Conservation (phyloP, 352 stramenopile genomes). For the Globisporangium recalcitrans region DNA sequence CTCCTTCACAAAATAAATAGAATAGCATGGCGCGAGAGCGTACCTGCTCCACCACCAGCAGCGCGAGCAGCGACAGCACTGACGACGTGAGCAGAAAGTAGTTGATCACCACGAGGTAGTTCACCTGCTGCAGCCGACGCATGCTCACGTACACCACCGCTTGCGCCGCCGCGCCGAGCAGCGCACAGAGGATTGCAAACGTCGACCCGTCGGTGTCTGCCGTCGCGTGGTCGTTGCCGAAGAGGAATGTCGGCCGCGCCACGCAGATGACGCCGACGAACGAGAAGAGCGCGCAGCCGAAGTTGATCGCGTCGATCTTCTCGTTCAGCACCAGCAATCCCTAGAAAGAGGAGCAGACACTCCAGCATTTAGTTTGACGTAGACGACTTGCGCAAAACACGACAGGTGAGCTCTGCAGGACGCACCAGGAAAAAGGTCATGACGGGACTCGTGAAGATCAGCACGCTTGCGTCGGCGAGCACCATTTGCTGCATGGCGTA, state of each 20-base stretch:
- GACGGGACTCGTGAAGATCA: constrained; percentile 64
- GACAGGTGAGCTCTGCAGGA: not conserved
- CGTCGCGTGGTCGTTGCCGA: constrained; percentile 14
- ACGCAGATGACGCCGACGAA: constrained; percentile 36
- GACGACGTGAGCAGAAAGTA: constrained; percentile 34
- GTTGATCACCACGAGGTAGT: constrained; percentile 36
- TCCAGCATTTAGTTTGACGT: not conserved
- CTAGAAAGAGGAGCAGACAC: too few relatives aligned
- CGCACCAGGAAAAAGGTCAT: constrained; percentile 53
- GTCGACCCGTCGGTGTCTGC: constrained; percentile 19
- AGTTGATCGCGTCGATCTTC: constrained; percentile 27
- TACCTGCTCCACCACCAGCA: constrained; percentile 22
- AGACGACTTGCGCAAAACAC: not conserved
- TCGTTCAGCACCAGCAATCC: constrained; percentile 27
- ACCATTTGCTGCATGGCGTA: constrained; percentile 54
- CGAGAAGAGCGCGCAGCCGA: constrained; percentile 30
- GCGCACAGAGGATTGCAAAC: constrained; percentile 23
- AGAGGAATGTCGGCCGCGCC: constrained; percentile 27
- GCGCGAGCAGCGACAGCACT: constrained; percentile 25
- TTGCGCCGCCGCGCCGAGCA: constrained; percentile 22
- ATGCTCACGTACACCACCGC: constrained; percentile 30
- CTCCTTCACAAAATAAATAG: not conserved
- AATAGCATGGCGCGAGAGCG: not conserved
- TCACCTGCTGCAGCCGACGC: constrained; percentile 26
- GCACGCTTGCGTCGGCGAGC: constrained; percentile 54